Base-by-base conservation (phyloP, 768 basidiomycete species). In the Termitomyces sp. region DNA sequence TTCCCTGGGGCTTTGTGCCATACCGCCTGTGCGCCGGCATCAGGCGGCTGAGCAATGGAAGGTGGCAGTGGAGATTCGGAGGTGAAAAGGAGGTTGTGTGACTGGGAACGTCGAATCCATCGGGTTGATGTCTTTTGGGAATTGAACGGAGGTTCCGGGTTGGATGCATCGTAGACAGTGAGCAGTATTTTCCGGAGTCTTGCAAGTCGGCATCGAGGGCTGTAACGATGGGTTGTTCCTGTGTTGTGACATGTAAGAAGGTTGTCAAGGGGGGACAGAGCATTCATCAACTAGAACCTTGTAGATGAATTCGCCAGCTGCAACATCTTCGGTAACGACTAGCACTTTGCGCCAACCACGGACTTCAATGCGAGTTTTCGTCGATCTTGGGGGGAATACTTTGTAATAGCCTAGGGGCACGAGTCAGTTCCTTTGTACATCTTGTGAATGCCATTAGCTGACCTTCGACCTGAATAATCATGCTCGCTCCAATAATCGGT, bases 191-290 rank as follows among this genome's bases (percentile, higher is more conserved):
- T 21, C 86, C 86, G 50, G 81, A 80, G 35, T 75, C 74, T 70
- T 88, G 82, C 19, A 94, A 74, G 63, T 93, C 92, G 0, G 74
- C 64, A 63, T 93, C 92, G 21, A 94, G 82, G 29, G 76, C 84
- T 11, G 87, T 74, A 38, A 89, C 83, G 19, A 91, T 76, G 7
- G 91, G 87, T 59, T 79, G 74, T 75, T 94, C 91, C 91, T 94
- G 62, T n/a, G 25, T 41, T 43, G 14, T 25, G 52, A 21, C 19
- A 23, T 38, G 41, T 62, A 41, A 59, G 49, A 53, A 53, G 48
- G 45, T 10, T 12, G 16, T 35, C 40, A 43, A 34, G 21, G 16
- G 14, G 32, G 47, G 34, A 44, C 54, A 14, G 58, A 48, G 41
- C 44, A 41, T 47, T 57, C 57, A 53, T 47, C n/a, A 32, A 44